Evolutionary conservation across 225 moss, liverwort and hornwort genomes (phyloP).

Genomic region (Anthoceros angustus): DNA sequence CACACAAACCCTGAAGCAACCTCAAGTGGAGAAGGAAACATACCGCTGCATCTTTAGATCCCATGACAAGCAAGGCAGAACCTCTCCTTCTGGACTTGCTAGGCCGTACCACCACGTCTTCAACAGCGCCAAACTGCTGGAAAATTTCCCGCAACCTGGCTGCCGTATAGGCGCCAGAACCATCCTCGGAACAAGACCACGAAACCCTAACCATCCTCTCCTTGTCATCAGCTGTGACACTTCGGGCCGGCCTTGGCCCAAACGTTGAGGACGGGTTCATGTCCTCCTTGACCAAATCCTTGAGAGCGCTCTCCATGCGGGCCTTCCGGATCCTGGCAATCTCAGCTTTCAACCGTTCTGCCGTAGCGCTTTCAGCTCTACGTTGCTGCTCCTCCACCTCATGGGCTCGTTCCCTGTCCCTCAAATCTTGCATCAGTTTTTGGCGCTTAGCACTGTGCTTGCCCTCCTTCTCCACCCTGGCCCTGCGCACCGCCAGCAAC

Average conservation of each 20-base stretch:
- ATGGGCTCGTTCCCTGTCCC: conserved; percentile 43
- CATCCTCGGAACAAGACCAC: conserved; percentile 56
- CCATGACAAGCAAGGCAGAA: conserved; percentile 75
- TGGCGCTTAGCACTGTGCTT: conserved; percentile 61
- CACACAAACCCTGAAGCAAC: neutral
- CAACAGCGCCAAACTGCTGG: conserved; percentile 46
- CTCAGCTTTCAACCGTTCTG: conserved; percentile 47
- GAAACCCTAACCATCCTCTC: conserved; percentile 61
- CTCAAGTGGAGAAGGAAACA: neutral
- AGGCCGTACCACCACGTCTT: conserved; percentile 58
- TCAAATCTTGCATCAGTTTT: conserved; percentile 77
- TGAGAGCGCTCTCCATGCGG: neutral
- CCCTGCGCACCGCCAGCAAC: conserved; percentile 41
- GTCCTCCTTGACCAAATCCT: neutral
- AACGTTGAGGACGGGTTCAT: neutral
- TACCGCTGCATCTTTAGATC: conserved; percentile 44
- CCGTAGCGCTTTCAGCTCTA: conserved; percentile 50
- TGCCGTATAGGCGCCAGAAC: conserved; percentile 69
- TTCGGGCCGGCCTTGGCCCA: neutral
- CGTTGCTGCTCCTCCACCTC: conserved; percentile 31
- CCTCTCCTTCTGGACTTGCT: conserved; percentile 52
- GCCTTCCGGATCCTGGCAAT: conserved; percentile 51
- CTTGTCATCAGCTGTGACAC: neutral
- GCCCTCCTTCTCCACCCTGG: conserved; percentile 36
- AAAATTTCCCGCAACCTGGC: conserved; percentile 32